phyloP scores from a whole-genome alignment of 225 moss, liverwort and hornwort species.

The Anthoceros angustus region DNA sequence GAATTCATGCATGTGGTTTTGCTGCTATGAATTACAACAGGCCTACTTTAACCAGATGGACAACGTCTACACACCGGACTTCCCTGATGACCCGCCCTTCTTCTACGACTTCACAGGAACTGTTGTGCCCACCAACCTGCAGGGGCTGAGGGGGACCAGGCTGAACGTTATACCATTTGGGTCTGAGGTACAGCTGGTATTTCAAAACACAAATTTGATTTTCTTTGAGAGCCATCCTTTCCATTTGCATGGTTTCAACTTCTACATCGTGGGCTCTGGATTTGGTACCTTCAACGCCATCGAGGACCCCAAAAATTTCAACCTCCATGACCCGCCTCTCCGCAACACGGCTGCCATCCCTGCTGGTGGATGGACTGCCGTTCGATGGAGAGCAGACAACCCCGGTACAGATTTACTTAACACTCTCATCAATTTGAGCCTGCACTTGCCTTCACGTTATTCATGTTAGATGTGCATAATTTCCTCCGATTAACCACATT shows the following conservation, averaged over 20 bases:
- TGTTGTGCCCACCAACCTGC: constrained; percentile 17
- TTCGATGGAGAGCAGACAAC: background rate
- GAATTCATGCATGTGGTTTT: background rate
- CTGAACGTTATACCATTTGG: constrained; percentile 27
- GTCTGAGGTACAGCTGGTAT: constrained; percentile 32
- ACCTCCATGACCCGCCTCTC: background rate
- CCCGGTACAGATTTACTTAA: background rate
- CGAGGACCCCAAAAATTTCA: background rate
- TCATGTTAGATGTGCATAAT: too few species aligned
- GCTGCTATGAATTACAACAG: background rate
- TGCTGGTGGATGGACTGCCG: background rate
- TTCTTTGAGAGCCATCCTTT: constrained; percentile 29
- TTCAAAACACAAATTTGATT: constrained; percentile 28
- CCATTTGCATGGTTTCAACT: constrained; percentile 42
- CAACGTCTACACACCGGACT: constrained; percentile 17
- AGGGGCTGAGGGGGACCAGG: constrained; percentile 22
- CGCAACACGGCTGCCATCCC: background rate
- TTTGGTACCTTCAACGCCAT: constrained; percentile 24
- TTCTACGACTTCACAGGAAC: constrained; percentile 26
- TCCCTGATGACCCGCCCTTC: constrained; percentile 21
- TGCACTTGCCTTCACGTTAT: too few species aligned
- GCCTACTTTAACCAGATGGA: background rate
- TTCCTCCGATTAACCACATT: too few species aligned
- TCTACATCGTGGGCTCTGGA: constrained; percentile 34
- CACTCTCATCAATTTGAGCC: too few species aligned